Conservation (phyloP, 352 stramenopile genomes). For the Hyaloperonospora brassicae region DNA sequence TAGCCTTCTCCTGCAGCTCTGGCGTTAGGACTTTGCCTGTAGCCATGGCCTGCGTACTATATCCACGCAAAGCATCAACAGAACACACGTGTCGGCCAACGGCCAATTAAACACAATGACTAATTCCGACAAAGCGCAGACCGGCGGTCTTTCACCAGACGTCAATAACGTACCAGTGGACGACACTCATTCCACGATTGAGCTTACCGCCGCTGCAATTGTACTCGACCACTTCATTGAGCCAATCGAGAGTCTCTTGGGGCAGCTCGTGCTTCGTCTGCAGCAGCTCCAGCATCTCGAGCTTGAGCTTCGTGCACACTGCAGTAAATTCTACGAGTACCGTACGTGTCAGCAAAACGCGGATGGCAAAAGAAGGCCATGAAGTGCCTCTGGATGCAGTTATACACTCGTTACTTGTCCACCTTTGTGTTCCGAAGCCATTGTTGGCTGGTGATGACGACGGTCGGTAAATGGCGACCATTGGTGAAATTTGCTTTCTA, state of each 20-base stretch:
- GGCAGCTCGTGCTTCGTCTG: slow-evolving; percentile 58
- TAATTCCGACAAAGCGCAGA: background rate
- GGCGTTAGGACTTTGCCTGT: slow-evolving; percentile 39
- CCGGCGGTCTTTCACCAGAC: too few relatives aligned
- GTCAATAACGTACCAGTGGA: slow-evolving; percentile 57
- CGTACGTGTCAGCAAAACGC: too few relatives aligned
- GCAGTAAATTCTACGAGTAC: slow-evolving; percentile 71
- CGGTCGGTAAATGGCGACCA: slow-evolving; percentile 18
- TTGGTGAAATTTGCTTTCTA: background rate
- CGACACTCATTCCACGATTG: slow-evolving; percentile 95
- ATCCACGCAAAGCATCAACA: background rate
- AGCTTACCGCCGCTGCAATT: slow-evolving; percentile 97
- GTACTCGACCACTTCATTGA: slow-evolving; percentile 88
- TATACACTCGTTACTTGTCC: too few relatives aligned
- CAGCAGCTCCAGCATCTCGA: slow-evolving; percentile 66
- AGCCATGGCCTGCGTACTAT: slow-evolving; percentile 55
- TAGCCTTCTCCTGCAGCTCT: slow-evolving; percentile 77
- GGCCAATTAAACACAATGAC: background rate
- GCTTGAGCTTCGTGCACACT: slow-evolving; percentile 64
- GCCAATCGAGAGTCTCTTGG: slow-evolving; percentile 71
- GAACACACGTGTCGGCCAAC: background rate
- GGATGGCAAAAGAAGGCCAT: too few relatives aligned
- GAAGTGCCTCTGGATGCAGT: too few relatives aligned
- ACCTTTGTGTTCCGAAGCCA: slow-evolving; percentile 37
- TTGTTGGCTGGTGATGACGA: slow-evolving; percentile 10